Conservation (phyloP, 2,329 filamentous ascomycete species). For the Colletotrichum euphorbiae region DNA sequence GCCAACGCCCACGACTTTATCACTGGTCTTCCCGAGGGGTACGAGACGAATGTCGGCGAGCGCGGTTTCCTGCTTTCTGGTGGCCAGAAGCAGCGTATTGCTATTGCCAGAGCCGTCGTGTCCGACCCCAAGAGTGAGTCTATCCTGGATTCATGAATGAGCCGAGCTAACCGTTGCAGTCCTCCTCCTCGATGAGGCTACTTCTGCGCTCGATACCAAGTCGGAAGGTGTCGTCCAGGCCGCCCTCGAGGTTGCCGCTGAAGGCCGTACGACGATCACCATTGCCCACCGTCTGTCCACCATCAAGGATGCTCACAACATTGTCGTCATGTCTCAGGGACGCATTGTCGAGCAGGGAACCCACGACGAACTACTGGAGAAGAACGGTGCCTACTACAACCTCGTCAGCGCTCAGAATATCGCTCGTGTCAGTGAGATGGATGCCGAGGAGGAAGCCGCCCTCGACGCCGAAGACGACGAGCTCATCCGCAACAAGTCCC, state of each 20-base stretch:
- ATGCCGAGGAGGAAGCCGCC: conserved; percentile 62
- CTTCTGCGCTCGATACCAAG: conserved; percentile 91
- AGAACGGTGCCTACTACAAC: conserved; percentile 79
- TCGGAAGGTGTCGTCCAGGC: conserved; percentile 95
- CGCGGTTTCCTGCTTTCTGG: conserved; percentile 92
- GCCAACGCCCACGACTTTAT: conserved; percentile 97
- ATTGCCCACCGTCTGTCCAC: conserved; percentile 97
- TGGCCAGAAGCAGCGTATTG: conserved; percentile 96
- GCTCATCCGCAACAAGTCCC: conserved; percentile 61
- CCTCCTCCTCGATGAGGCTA: conserved; percentile 93
- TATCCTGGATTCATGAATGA: conserved; percentile 25
- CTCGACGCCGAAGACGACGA: conserved; percentile 62
- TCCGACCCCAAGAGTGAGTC: conserved; percentile 82
- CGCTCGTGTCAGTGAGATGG: conserved; percentile 67
- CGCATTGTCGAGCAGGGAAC: conserved; percentile 93
- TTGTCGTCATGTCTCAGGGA: conserved; percentile 90
- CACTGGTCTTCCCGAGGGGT: conserved; percentile 82
- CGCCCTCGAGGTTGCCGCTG: conserved; percentile 85
- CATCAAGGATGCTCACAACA: conserved; percentile 94
- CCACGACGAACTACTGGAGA: conserved; percentile 81
- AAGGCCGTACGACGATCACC: conserved; percentile 92
- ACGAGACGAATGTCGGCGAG: conserved; percentile 95
- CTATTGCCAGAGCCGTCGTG: conserved; percentile 90
- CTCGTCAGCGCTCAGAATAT: conserved; percentile 92
- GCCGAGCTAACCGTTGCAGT: conserved; percentile 56